Conservation (phyloP, 805 yeast species). For the Saturnispora saitoi region DNA sequence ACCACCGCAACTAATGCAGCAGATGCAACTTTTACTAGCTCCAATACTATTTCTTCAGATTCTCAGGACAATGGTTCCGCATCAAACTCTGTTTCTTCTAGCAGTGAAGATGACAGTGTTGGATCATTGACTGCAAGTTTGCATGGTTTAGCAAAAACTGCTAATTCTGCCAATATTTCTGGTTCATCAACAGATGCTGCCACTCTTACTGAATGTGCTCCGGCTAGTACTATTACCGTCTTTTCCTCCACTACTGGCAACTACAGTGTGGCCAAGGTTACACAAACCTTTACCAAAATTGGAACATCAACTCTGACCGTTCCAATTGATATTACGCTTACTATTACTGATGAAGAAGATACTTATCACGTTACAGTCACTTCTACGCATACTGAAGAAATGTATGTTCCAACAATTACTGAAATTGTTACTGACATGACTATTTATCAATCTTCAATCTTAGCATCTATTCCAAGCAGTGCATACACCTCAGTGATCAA, state of each 20-base stretch:
- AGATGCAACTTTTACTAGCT: no score
- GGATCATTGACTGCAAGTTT: background rate
- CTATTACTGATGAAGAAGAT: conserved; percentile 26
- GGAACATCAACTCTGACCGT: conserved; percentile 24
- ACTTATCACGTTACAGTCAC: conserved; percentile 25
- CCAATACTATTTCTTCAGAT: background rate
- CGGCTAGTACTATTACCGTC: conserved; percentile 5
- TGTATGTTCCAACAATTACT: background rate
- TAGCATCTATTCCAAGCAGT: conserved; percentile 11
- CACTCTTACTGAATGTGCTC: conserved; percentile 4
- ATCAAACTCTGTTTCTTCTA: background rate
- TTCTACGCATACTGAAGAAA: conserved; percentile 22
- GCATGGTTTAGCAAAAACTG: background rate
- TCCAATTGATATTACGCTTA: conserved; percentile 27
- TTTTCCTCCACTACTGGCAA: conserved; percentile 8
- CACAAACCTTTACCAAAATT: background rate
- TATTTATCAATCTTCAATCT: conserved; percentile 9
- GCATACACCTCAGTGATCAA: conserved; percentile 11
- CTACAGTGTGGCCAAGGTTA: conserved; percentile 3
- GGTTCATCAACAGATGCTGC: conserved; percentile 5
- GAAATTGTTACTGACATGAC: conserved; percentile 3
- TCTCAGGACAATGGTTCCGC: background rate
- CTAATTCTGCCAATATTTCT: conserved; percentile 3
- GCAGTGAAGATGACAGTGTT: background rate
- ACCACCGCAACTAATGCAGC: background rate